These are phyloP conservation scores for Wickerhamiella azyma DNA, from an alignment of 805 yeast species.

Conservation along the genomic window DNA sequence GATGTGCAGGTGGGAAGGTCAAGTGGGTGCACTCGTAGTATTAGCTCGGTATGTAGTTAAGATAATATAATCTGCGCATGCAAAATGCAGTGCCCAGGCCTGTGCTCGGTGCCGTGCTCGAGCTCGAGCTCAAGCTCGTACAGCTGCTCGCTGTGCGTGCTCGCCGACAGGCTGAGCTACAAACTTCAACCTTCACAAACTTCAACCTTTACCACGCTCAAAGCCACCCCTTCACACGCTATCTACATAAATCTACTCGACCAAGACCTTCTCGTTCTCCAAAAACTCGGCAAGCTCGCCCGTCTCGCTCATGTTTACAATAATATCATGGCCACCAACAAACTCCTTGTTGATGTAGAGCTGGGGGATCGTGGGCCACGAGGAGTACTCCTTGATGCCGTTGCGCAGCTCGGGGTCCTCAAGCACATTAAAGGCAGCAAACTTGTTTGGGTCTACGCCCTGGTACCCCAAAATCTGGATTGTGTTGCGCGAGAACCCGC, in stretches of 20 bases:
- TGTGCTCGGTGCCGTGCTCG: no score
- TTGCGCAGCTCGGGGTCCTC: constrained; percentile 90
- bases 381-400: constrained; percentile 88
- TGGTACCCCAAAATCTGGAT: constrained; percentile 88
- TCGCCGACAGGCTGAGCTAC: no score
- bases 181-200: no score
- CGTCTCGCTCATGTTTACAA: constrained; percentile 67
- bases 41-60: no score
- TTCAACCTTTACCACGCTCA: no score
- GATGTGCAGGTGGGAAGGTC: no score
- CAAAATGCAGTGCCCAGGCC: no score
- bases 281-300: constrained; percentile 85
- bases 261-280: constrained; percentile 63
- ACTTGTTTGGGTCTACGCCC: constrained; percentile 91
- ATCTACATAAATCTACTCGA: constrained; percentile 37
- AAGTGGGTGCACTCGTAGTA: no score
- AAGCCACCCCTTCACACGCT: no score
- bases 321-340: constrained; percentile 94
- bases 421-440: constrained; percentile 92
- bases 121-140: no score
- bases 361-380: constrained; percentile 99
- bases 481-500: constrained; percentile 94
- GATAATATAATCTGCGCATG: no score
- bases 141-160: no score
- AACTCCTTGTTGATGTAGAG: constrained; percentile 78